These are phyloP conservation scores for Xylaria sp. DNA, from an alignment of 2,329 filamentous ascomycete species.

Conservation along the genomic window DNA sequence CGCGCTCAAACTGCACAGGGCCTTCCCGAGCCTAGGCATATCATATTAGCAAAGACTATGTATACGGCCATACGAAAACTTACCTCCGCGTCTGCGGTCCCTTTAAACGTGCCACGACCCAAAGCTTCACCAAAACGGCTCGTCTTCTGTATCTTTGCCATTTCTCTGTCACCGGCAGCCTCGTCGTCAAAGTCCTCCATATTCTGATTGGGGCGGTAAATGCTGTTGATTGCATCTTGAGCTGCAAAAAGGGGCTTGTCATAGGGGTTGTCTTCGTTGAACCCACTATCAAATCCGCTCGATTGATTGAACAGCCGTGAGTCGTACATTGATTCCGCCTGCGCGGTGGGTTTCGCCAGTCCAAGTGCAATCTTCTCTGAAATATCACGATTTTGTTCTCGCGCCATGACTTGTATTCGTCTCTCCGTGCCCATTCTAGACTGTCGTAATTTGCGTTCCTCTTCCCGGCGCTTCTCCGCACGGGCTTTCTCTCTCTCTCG, in stretches of 20 bases:
- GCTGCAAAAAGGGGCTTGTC: conserved; percentile 97
- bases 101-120: conserved; percentile 91
- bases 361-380: conserved; percentile 96
- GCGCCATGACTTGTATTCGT: conserved; percentile 89
- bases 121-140: conserved; percentile 87
- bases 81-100: conserved; percentile 83
- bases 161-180: conserved; percentile 81
- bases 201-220: conserved; percentile 84
- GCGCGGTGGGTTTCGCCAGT: conserved; percentile 92
- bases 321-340: conserved; percentile 96
- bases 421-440: conserved; percentile 96
- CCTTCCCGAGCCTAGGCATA: conserved; percentile 76
- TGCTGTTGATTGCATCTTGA: conserved; percentile 92
- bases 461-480: conserved; percentile 80
- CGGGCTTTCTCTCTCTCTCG: conserved; percentile 82
- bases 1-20: conserved; percentile 96
- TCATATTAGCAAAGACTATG: conserved; percentile 48
- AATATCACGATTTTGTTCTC: conserved; percentile 96
- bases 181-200: conserved; percentile 82
- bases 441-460: conserved; percentile 90
- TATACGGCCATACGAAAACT: conserved; percentile 48
- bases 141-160: conserved; percentile 87
- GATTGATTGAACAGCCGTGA: conserved; percentile 94
- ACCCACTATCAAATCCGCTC: conserved; percentile 88
- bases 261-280: conserved; percentile 98